Base-by-base conservation (phyloP, 805 yeast species). In the Candida ascalaphidarum region DNA sequence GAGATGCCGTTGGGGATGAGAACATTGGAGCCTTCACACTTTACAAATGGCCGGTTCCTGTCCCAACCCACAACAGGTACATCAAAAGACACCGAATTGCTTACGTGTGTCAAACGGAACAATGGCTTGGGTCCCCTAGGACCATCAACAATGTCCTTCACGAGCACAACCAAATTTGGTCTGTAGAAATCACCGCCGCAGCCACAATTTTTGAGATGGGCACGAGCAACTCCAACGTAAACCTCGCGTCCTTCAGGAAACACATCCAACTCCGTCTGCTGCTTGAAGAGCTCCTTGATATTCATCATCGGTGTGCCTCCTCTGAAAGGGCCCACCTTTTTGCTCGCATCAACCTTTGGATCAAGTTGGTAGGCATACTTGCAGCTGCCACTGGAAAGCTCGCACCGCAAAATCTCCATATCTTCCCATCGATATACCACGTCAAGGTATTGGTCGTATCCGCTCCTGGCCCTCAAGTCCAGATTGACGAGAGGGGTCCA, bases 401-500 rank as follows among this genome's bases (percentile, higher is more conserved):
- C 40, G 30, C 64, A 58, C 33, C 43, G 47, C 23, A 54, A 33
- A 5, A 57, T 30, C 25, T 41, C 47, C 23, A 58, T 37, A 14
- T 43, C 35, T 7, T 46, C 32, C 62, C 64, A 58, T 21, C 60
- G 37, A 35, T 54, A 55, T 5, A 59, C 48, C 10, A 57, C 41
- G 31, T 49, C 44, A 17, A 61, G 32, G 21, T 44, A 32, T 16
- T 43, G 39, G 37, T 61, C 66, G 13, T 46, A 36, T 11, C 43
- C 54, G 19, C 18, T 23, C 17, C 58, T 40, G 17, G 45, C 50
- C 2, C 19, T 19, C 20, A 35, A 36, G n/a, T n/a, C n/a, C n/a
- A n/a, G n/a, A 29, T 54, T 53, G 4, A 58, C 33, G 32, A 61
- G 38, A 1, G 68, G 68, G 10, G 64, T 55, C 68, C 68, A 61